These are phyloP conservation scores for Lactifluus hygrophoroides DNA, from an alignment of 768 basidiomycete genomes.

Conservation along the genomic window DNA sequence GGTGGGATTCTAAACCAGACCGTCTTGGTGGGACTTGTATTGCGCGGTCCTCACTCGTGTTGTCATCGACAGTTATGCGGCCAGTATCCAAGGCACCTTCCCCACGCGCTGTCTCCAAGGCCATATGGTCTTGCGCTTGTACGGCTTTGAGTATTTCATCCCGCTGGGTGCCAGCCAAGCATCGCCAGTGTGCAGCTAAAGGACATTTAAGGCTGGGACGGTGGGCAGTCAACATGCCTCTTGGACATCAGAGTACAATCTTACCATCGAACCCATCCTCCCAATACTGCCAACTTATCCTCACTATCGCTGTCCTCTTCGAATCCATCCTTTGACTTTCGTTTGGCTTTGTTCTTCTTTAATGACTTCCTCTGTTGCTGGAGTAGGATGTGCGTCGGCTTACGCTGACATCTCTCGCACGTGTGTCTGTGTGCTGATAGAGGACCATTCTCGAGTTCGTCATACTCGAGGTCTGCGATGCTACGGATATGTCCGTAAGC, in stretches of 20 bases:
- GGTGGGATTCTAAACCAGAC: slow-evolving; percentile 24
- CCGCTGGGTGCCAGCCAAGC: slow-evolving; percentile 54
- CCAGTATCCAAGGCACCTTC: slow-evolving; percentile 1
- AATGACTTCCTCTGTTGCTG: slow-evolving; percentile 27
- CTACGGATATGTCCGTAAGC: slow-evolving; percentile 42
- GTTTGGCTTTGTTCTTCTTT: slow-evolving; percentile 31
- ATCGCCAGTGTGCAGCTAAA: slow-evolving; percentile 69
- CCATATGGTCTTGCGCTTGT: slow-evolving; percentile 39
- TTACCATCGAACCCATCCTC: slow-evolving; percentile 84
- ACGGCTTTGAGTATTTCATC: slow-evolving; percentile 68
- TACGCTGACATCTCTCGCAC: slow-evolving; percentile 65
- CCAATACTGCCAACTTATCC: slow-evolving; percentile 41
- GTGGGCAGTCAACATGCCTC: slow-evolving; percentile 12
- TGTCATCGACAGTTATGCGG: background rate
- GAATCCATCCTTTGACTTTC: slow-evolving; percentile 40
- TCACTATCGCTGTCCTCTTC: slow-evolving; percentile 50
- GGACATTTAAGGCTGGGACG: slow-evolving; percentile 61
- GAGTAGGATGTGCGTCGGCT: slow-evolving; percentile 50
- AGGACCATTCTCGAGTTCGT: slow-evolving; percentile 47
- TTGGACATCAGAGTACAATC: slow-evolving; percentile 20
- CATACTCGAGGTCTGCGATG: slow-evolving; percentile 33
- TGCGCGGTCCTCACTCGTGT: background rate
- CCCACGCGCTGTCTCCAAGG: slow-evolving; percentile 28
- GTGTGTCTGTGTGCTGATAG: slow-evolving; percentile 51
- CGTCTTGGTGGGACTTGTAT: slow-evolving; percentile 5